phyloP scores from a whole-genome alignment of 805 yeast species.

The Starmera amethionina region DNA sequence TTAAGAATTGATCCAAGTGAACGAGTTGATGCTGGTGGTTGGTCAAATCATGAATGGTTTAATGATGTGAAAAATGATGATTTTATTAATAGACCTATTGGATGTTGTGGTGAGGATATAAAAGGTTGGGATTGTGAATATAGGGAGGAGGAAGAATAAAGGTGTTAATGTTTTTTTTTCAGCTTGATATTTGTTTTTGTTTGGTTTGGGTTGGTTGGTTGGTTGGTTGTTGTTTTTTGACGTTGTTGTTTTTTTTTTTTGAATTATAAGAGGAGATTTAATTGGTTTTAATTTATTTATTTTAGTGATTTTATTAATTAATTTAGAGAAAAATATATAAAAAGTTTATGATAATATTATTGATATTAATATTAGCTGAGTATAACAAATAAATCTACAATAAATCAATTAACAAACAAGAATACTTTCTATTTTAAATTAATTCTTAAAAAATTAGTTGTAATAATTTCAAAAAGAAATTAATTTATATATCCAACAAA shows the following conservation, averaged over 20 bases:
- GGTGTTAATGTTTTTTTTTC: neutral
- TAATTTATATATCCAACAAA: no score
- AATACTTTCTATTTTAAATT: no score
- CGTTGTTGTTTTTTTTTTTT: neutral
- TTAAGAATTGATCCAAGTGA: conserved; percentile 36
- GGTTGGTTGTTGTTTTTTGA: neutral
- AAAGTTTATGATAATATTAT: no score
- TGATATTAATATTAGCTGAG: no score
- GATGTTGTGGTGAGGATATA: conserved; percentile 18
- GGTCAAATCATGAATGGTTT: conserved; percentile 47
- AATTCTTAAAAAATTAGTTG: no score
- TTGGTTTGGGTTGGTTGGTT: neutral
- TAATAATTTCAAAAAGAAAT: no score
- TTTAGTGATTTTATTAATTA: neutral
- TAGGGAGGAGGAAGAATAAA: neutral
- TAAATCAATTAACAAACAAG: no score
- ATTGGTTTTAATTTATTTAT: neutral
- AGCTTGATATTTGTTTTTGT: neutral
- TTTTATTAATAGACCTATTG: conserved; percentile 11
- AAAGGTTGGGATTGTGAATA: conserved; percentile 14
- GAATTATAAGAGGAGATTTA: neutral
- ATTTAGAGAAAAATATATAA: no score
- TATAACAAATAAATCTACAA: no score
- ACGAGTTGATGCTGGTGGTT: conserved; percentile 45
- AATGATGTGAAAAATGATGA: conserved; percentile 5